phyloP scores from a whole-genome alignment of 2,329 filamentous ascomycete genomes.

The Verticillium nonalfalfae region DNA sequence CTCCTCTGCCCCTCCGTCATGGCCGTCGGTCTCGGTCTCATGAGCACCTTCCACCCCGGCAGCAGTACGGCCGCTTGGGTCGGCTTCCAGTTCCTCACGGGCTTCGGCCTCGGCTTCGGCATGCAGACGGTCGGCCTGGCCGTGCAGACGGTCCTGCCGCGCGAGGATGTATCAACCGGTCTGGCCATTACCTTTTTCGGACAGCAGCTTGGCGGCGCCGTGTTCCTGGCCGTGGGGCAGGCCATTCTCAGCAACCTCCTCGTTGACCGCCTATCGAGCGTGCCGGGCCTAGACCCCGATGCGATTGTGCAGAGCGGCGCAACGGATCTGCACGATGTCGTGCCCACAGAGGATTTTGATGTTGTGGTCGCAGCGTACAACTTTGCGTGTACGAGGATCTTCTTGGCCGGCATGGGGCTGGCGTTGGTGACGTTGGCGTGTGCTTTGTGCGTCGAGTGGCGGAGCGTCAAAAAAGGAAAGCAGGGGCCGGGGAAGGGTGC shows the following conservation, averaged over 20 bases:
- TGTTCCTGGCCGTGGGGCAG: slow-evolving; percentile 46
- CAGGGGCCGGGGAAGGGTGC: neutral
- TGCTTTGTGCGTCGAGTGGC: slow-evolving; percentile 41
- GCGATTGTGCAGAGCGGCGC: slow-evolving; percentile 18
- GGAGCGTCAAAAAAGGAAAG: slow-evolving; percentile 42
- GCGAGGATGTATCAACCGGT: slow-evolving; percentile 36
- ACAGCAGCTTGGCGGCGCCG: slow-evolving; percentile 33
- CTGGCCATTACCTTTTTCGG: slow-evolving; percentile 38
- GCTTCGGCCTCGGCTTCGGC: slow-evolving; percentile 33
- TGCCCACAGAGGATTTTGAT: slow-evolving; percentile 21
- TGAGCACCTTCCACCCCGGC: slow-evolving; percentile 30
- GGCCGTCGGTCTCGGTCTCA: slow-evolving; percentile 31
- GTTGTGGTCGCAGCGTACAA: slow-evolving; percentile 35
- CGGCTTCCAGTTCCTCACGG: slow-evolving; percentile 36
- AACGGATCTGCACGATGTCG: slow-evolving; percentile 17
- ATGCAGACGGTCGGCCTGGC: slow-evolving; percentile 38
- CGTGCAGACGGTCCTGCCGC: slow-evolving; percentile 35
- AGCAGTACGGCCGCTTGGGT: slow-evolving; percentile 31
- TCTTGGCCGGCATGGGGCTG: slow-evolving; percentile 35
- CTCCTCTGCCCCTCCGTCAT: slow-evolving; percentile 23
- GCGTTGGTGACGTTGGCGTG: slow-evolving; percentile 36
- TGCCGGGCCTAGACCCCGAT: slow-evolving; percentile 25
- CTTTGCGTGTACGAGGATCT: slow-evolving; percentile 33
- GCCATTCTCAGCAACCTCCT: slow-evolving; percentile 44
- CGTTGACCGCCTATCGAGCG: slow-evolving; percentile 25